A percentile compares a stretch with the other conserved stretches of the same genome.
Conservation (phyloP, 768 basidiomycete species). For the Filobasidium floriforme region DNA sequence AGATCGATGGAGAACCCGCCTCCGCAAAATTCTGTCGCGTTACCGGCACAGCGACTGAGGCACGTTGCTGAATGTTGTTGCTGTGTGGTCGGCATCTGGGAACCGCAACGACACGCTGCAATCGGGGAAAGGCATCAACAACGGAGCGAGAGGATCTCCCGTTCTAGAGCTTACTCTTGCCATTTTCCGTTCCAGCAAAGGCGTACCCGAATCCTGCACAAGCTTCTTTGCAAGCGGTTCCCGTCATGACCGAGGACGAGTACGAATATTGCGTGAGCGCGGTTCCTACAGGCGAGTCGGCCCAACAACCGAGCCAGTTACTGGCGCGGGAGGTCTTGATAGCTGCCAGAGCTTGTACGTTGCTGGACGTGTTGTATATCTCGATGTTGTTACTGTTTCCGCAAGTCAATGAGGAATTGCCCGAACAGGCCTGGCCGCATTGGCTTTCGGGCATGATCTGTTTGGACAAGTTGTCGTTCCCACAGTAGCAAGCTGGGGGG, state of each 20-base stretch:
- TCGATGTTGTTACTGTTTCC: conserved; percentile 22
- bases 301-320: conserved; percentile 24
- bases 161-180: neutral
- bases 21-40: too few relatives aligned
- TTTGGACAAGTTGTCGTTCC: neutral
- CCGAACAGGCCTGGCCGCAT: conserved; percentile 30
- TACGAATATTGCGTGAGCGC: conserved; percentile 27
- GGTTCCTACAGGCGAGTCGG: conserved; percentile 14
- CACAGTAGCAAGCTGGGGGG: neutral
- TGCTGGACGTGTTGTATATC: conserved; percentile 25
- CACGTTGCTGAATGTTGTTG: too few relatives aligned
- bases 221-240: conserved; percentile 24
- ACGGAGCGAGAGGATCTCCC: neutral
- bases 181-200: conserved; percentile 12
- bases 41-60: too few relatives aligned
- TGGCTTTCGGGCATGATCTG: conserved; percentile 18
- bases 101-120: neutral
- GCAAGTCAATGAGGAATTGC: conserved; percentile 28
- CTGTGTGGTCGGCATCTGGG: too few relatives aligned
- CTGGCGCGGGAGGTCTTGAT: neutral
- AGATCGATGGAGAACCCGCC: too few relatives aligned
- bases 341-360: neutral
- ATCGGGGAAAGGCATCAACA: neutral
- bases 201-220: conserved; percentile 28
- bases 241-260: conserved; percentile 20